Percentiles rank a stretch among this genome's conserved stretches.
phyloP scores from a whole-genome alignment of 2,329 filamentous ascomycete genomes.

The Cytospora mali region DNA sequence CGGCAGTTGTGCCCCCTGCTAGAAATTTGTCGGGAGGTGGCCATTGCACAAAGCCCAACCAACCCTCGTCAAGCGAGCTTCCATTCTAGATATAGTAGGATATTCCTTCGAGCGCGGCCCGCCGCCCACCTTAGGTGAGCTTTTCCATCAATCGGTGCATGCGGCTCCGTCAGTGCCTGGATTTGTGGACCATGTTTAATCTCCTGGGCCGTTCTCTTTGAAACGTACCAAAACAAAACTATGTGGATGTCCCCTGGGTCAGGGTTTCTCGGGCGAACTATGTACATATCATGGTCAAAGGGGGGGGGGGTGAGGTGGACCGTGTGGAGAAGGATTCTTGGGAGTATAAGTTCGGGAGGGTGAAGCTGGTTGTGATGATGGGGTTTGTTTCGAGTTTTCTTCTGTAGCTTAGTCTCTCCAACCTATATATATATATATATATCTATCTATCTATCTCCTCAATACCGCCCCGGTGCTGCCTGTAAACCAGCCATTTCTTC shows the following conservation, averaged over 20 bases:
- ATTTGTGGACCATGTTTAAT: conserved; percentile 26
- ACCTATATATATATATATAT: too few relatives aligned
- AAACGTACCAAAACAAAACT: conserved; percentile 19
- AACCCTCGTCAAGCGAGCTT: too few relatives aligned
- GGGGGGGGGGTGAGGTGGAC: conserved; percentile 4
- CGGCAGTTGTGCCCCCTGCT: background rate
- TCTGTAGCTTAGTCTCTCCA: too few relatives aligned
- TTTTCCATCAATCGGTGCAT: conserved; percentile 13
- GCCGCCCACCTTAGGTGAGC: background rate
- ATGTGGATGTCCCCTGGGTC: conserved; percentile 16
- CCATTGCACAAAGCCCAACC: too few relatives aligned
- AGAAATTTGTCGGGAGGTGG: too few relatives aligned
- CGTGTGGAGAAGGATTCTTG: conserved; percentile 11
- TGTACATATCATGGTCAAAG: conserved; percentile 9
- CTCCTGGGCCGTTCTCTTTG: conserved; percentile 18
- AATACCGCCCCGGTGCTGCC: too few relatives aligned
- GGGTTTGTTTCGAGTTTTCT: too few relatives aligned
- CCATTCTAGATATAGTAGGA: background rate
- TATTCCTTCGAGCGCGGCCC: conserved; percentile 1
- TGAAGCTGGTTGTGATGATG: background rate
- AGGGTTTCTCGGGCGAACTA: background rate
- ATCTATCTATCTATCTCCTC: too few relatives aligned
- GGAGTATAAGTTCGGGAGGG: conserved; percentile 10
- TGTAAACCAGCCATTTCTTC: too few relatives aligned
- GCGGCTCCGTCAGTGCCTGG: conserved; percentile 16